Conservation (phyloP, 306 rosid species). For the Vachellia collinsii region DNA sequence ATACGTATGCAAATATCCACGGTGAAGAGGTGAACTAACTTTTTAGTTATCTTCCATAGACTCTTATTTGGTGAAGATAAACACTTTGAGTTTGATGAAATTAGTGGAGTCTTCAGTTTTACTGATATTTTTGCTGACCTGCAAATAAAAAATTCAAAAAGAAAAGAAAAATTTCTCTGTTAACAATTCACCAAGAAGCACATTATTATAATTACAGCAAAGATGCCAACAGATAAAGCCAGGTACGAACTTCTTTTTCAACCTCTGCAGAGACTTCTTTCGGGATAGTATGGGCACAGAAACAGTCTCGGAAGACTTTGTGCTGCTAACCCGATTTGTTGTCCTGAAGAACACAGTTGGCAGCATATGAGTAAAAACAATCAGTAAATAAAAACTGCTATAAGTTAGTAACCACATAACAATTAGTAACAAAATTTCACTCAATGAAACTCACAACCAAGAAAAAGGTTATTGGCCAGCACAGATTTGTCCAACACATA, state of each 20-base stretch:
- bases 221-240: conserved; percentile 27
- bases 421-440: conserved; percentile 1
- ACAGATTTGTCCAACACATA: background rate
- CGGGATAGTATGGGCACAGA: conserved; percentile 44
- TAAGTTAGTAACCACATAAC: conserved; percentile 10
- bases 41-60: conserved; percentile 83
- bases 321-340: conserved; percentile 49
- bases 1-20: conserved; percentile 17
- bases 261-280: conserved; percentile 52
- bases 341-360: conserved; percentile 53
- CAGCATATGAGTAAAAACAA: conserved; percentile 29
- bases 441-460: conserved; percentile 23
- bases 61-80: conserved; percentile 58
- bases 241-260: conserved; percentile 62
- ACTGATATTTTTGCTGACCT: conserved; percentile 51
- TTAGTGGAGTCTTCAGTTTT: conserved; percentile 50
- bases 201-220: conserved; percentile 34
- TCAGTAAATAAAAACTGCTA: background rate
- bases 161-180: background rate
- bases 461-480: conserved; percentile 20
- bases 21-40: conserved; percentile 48
- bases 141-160: conserved; percentile 37
- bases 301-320: conserved; percentile 60
- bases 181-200: conserved; percentile 35
- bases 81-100: conserved; percentile 45